Evolutionary conservation across 2,329 filamentous ascomycete species (phyloP).

Genomic region (Cytospora mali): DNA sequence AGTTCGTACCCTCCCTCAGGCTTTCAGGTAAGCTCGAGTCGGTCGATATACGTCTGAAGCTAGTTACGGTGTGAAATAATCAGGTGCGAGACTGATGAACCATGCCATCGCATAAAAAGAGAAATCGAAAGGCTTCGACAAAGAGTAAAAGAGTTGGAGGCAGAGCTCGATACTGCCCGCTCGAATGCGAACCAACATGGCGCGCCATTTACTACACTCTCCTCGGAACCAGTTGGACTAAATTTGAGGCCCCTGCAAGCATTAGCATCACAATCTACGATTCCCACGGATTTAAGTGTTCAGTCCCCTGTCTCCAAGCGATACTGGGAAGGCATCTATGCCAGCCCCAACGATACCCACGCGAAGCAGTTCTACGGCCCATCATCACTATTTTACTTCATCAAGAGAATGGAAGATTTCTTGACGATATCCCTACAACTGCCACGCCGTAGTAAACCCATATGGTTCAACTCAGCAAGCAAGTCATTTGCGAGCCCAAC

Average conservation of each 20-base stretch:
- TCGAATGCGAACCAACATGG: slow-evolving; percentile 7
- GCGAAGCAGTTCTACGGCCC: slow-evolving; percentile 47
- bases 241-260: not conserved
- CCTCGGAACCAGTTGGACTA: not conserved
- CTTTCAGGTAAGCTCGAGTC: not conserved
- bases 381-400: slow-evolving; percentile 49
- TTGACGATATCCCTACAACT: slow-evolving; percentile 39
- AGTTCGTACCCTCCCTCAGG: slow-evolving; percentile 1
- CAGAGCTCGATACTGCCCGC: slow-evolving; percentile 28
- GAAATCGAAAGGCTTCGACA: slow-evolving; percentile 42
- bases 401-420: slow-evolving; percentile 44
- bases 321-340: slow-evolving; percentile 40
- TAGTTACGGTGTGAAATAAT: not conserved
- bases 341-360: slow-evolving; percentile 40
- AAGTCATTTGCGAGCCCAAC: slow-evolving; percentile 25
- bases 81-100: not conserved
- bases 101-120: slow-evolving; percentile 21
- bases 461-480: slow-evolving; percentile 16
- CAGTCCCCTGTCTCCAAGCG: slow-evolving; percentile 11
- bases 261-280: not conserved
- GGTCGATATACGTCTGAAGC: not conserved
- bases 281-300: not conserved
- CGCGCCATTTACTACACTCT: slow-evolving; percentile 8
- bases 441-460: slow-evolving; percentile 23
- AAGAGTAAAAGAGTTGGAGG: slow-evolving; percentile 37